A percentile compares a stretch with the other conserved stretches of the same genome.
These are phyloP conservation scores for Populus deltoides DNA, from an alignment of 345 rosid genomes.

Conservation along the genomic window DNA sequence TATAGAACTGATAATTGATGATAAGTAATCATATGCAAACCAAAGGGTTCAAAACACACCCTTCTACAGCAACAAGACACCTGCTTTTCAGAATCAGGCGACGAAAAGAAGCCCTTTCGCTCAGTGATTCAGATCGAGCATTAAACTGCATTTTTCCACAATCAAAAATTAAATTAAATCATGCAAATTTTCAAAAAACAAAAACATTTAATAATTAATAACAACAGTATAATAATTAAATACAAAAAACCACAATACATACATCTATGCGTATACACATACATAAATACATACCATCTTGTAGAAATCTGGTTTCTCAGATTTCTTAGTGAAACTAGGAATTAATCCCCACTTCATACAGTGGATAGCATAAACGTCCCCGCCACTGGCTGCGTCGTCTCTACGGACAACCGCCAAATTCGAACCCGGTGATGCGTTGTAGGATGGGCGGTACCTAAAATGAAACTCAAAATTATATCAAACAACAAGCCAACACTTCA, in stretches of 20 bases:
- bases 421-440: conserved; percentile 72
- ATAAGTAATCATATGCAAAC: background rate
- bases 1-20: background rate
- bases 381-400: conserved; percentile 26
- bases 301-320: conserved; percentile 78
- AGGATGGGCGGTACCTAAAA: conserved; percentile 69
- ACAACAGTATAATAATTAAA: background rate
- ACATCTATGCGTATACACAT: too few species aligned
- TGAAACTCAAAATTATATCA: background rate
- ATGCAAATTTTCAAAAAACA: background rate
- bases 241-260: background rate
- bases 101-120: conserved; percentile 85
- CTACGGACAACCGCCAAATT: conserved; percentile 63
- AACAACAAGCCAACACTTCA: background rate
- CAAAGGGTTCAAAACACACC: conserved; percentile 44
- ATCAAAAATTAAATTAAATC: background rate
- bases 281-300: conserved; percentile 54
- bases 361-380: conserved; percentile 51
- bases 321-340: conserved; percentile 73
- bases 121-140: conserved; percentile 82
- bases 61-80: conserved; percentile 79
- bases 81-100: conserved; percentile 77
- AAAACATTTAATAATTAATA: background rate
- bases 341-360: conserved; percentile 92
- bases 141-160: conserved; percentile 54